Evolutionary conservation across 139 green algal species (phyloP).

Genomic region (Chlorella sp.): DNA sequence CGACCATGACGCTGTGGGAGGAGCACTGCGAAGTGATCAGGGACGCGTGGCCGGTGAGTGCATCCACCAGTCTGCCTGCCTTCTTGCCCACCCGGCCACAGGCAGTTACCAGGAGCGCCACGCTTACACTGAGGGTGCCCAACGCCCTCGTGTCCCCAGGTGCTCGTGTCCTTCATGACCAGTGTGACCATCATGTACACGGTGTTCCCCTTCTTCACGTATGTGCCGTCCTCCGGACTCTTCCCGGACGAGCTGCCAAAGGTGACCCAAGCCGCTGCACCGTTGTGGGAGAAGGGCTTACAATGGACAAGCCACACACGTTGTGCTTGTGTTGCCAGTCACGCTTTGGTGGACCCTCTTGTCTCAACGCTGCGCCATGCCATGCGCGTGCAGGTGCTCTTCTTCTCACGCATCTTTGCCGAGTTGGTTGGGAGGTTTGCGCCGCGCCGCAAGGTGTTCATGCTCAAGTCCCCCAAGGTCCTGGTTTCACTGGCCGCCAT

Average conservation of each 20-base stretch:
- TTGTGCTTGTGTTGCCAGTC: no score
- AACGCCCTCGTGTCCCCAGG: slow-evolving; percentile 10
- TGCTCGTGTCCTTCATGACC: slow-evolving; percentile 42
- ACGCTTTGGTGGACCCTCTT: no score
- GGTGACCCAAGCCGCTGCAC: slow-evolving; percentile 14
- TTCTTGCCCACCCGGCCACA: background rate
- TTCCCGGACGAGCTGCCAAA: slow-evolving; percentile 57
- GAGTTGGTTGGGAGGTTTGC: slow-evolving; percentile 62
- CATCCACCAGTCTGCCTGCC: background rate
- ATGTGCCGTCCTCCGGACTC: slow-evolving; percentile 46
- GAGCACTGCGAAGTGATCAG: slow-evolving; percentile 19
- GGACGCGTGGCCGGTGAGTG: background rate
- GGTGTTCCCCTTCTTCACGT: slow-evolving; percentile 83
- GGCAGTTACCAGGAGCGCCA: background rate
- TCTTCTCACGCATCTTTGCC: slow-evolving; percentile 66
- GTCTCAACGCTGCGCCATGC: background rate
- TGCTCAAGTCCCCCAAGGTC: slow-evolving; percentile 20
- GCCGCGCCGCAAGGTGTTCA: slow-evolving; percentile 40
- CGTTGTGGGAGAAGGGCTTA: no score
- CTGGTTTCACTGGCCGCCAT: slow-evolving; percentile 30
- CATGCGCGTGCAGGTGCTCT: slow-evolving; percentile 45
- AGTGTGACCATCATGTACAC: slow-evolving; percentile 34
- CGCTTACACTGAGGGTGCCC: background rate
- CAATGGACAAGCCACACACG: no score
- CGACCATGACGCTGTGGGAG: slow-evolving; percentile 12